These are phyloP conservation scores for Cryptosporidium viatorum DNA, from an alignment of 169 alveolate genomes.

Conservation along the genomic window DNA sequence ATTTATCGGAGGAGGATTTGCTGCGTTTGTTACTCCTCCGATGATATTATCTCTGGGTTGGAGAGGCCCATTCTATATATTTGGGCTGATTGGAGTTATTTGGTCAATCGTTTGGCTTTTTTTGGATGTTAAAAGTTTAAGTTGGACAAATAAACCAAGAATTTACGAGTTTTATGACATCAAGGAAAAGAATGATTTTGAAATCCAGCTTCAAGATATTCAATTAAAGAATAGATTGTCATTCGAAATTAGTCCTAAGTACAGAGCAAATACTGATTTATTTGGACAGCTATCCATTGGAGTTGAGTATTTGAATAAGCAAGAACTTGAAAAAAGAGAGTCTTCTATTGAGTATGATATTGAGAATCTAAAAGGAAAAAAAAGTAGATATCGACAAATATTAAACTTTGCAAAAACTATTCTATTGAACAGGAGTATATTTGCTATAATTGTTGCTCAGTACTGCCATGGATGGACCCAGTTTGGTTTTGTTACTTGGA, in stretches of 20 bases:
- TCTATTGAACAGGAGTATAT: conserved; percentile 17
- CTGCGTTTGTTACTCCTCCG: conserved; percentile 72
- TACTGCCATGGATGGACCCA: conserved; percentile 75
- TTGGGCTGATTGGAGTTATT: conserved; percentile 46
- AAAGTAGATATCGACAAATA: not conserved
- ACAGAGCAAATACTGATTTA: not conserved
- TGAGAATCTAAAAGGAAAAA: not conserved
- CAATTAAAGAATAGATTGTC: not conserved
- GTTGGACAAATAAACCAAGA: conserved; percentile 39
- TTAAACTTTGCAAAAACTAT: not conserved
- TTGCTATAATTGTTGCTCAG: conserved; percentile 55
- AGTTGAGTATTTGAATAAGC: not conserved
- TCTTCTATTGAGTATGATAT: not conserved
- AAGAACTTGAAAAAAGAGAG: not conserved
- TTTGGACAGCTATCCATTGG: not conserved
- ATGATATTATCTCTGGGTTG: conserved; percentile 50
- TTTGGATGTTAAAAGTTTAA: conserved; percentile 23
- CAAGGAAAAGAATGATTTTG: not conserved
- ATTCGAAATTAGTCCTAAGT: not conserved
- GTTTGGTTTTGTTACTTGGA: conserved; percentile 71
- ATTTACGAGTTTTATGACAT: conserved; percentile 1
- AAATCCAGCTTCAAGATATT: not conserved
- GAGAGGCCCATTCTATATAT: conserved; percentile 67
- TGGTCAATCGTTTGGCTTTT: conserved; percentile 72
- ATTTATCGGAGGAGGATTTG: conserved; percentile 63